Evolutionary conservation across 805 yeast genomes (phyloP).

Genomic region (Grigorovia transvaalensis): DNA sequence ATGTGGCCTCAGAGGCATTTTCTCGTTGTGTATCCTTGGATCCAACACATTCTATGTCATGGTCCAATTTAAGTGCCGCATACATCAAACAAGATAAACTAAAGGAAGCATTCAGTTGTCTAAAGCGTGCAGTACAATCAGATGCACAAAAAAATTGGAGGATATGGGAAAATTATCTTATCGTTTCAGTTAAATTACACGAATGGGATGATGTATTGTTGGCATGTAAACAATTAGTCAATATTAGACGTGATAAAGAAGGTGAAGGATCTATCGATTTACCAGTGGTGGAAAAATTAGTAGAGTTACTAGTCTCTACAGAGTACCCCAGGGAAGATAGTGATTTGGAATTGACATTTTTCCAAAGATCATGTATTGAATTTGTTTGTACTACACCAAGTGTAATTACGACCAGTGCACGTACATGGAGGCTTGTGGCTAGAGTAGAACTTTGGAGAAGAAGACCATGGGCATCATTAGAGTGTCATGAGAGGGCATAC

Average conservation of each 20-base stretch:
- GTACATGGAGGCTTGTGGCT: constrained; percentile 78
- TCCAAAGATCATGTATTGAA: constrained; percentile 59
- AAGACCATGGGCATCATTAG: constrained; percentile 81
- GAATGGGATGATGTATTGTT: constrained; percentile 82
- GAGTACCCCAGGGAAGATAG: constrained; percentile 36
- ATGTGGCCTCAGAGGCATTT: constrained; percentile 82
- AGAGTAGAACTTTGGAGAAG: constrained; percentile 78
- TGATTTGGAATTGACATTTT: constrained; percentile 38
- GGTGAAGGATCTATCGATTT: constrained; percentile 64
- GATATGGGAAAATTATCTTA: constrained; percentile 78
- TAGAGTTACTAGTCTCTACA: constrained; percentile 47
- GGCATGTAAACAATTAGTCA: constrained; percentile 59
- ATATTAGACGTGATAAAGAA: constrained; percentile 41
- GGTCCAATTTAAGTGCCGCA: constrained; percentile 88
- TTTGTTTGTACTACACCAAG: constrained; percentile 64
- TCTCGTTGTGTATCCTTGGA: constrained; percentile 82
- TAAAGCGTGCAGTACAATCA: constrained; percentile 68
- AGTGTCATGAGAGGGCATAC: constrained; percentile 77
- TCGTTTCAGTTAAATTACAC: constrained; percentile 70
- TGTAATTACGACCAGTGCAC: constrained; percentile 47
- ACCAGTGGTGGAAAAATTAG: constrained; percentile 64
- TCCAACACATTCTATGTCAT: constrained; percentile 67
- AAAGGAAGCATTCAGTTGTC: constrained; percentile 75
- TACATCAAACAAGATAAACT: constrained; percentile 52
- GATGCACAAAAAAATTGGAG: constrained; percentile 73